phyloP scores from a whole-genome alignment of 768 basidiomycete genomes.

The Leccinum olivaceopallidum region DNA sequence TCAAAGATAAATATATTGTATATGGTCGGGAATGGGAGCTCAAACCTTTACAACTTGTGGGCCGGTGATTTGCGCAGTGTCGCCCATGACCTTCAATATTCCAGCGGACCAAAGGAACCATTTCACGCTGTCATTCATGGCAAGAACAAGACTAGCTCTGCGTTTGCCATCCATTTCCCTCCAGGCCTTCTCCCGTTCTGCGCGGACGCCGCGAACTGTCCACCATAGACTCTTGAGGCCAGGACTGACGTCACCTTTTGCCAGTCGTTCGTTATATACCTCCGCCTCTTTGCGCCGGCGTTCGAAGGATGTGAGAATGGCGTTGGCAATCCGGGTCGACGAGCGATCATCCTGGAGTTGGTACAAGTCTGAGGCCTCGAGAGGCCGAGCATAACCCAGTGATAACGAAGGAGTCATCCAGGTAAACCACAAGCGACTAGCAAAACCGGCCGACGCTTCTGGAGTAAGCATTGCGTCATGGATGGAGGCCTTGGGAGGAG shows the following conservation, averaged over 20 bases:
- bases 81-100: constrained; percentile 56
- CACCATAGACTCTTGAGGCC: constrained; percentile 57
- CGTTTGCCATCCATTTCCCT: constrained; percentile 60
- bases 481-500: constrained; percentile 51
- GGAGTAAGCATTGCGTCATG: constrained; percentile 65
- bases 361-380: constrained; percentile 81
- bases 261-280: constrained; percentile 71
- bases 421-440: constrained; percentile 60
- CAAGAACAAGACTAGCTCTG: constrained; percentile 61
- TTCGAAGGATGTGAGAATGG: constrained; percentile 66
- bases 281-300: constrained; percentile 53
- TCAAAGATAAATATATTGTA: background rate
- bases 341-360: constrained; percentile 66
- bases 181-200: constrained; percentile 63
- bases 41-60: constrained; percentile 79
- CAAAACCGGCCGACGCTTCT: constrained; percentile 62
- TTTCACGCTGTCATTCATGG: constrained; percentile 75
- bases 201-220: constrained; percentile 49
- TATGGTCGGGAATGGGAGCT: background rate
- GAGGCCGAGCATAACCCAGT: constrained; percentile 77
- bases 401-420: constrained; percentile 76
- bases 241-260: constrained; percentile 61
- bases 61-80: constrained; percentile 70
- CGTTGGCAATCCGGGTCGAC: constrained; percentile 58
- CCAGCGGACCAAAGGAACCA: constrained; percentile 82